Evolutionary conservation across 2,329 filamentous ascomycete species (phyloP), one percentile per base, ranked within the genome.

Genomic region (Botrytis cinerea): DNA sequence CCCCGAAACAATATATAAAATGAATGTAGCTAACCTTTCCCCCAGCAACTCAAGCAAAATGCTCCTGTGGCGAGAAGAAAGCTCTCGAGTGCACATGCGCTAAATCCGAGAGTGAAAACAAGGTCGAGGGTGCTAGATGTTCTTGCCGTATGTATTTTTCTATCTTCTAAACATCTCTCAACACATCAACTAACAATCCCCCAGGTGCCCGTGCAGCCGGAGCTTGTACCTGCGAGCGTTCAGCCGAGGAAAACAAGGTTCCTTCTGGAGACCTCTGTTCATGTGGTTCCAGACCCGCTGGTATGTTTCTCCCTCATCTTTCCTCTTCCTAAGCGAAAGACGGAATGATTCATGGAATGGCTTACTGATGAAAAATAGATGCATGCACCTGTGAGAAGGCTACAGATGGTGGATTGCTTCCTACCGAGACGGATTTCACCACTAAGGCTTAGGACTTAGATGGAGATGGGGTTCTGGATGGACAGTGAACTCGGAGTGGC

Each of bases 61-160:
- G 94, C 89, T 97, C 93, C 25, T 98, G 95, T 82, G 95, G 95
- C 81, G 90, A 97, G 86, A 88, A 96, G 82, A 89, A 90, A 6
- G 95, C 95, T 68, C 89, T 97, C 67, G 87, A 95, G 82, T 98
- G 95, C 89, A 92, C 86, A 75, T 98, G 95, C 85, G 89, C 89
- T 79, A 95, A 93, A 83, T 88, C 94, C 6, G 76, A 87, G 6
- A 83, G 86, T 25, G 95, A 98, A 87, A 98, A 98, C 86, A 84
- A 84, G 59, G 82, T 93, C 73, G 82, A 86, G 10, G 93, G 93
- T 10, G 87, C 93, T 57, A 87, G 93, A 78, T 97, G 94, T 87
- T 94, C 92, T 62, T 97, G 94, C 86, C 89, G 93, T 81, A 80
- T 35, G 79, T 80, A 61, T n/a, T 8, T 14, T 87, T 25, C 87